These are phyloP conservation scores for Fusarium decemcellulare DNA, from an alignment of 2,329 filamentous ascomycete genomes.

Conservation along the genomic window DNA sequence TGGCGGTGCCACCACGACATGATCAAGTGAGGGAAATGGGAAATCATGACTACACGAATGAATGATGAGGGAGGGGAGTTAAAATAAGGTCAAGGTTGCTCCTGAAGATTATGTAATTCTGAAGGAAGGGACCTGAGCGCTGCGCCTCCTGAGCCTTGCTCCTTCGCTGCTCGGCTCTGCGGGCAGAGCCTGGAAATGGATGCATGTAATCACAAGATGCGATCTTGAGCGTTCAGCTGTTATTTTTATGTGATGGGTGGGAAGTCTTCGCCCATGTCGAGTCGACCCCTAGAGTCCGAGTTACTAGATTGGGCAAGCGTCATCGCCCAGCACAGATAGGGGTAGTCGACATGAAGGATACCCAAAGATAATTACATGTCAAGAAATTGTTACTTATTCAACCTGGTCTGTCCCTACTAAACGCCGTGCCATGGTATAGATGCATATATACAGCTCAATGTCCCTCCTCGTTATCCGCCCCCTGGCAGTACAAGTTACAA, in stretches of 20 bases:
- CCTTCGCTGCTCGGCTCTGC: neutral
- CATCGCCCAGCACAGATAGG: no score
- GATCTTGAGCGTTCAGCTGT: no score
- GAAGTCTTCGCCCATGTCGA: no score
- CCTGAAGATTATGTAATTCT: constrained; percentile 6
- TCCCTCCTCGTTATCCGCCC: constrained; percentile 35
- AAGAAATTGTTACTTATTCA: constrained; percentile 42
- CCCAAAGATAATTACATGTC: neutral
- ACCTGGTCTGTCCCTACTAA: constrained; percentile 45
- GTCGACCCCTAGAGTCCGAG: no score
- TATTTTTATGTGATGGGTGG: no score
- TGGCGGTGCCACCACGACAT: no score
- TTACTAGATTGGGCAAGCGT: no score
- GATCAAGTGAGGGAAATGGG: neutral
- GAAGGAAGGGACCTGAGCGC: neutral
- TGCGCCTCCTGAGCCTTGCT: neutral
- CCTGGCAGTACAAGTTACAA: constrained; percentile 32
- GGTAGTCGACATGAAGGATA: no score
- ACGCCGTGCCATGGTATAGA: constrained; percentile 59
- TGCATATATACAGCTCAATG: constrained; percentile 49
- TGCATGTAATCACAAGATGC: no score
- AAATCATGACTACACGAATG: neutral
- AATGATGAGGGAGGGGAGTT: neutral
- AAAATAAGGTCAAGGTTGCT: neutral
- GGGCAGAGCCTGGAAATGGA: no score